These are phyloP conservation scores for Cymbopogon flexuosus DNA, from an alignment of 202 grass and related monocot genomes.

Conservation along the genomic window DNA sequence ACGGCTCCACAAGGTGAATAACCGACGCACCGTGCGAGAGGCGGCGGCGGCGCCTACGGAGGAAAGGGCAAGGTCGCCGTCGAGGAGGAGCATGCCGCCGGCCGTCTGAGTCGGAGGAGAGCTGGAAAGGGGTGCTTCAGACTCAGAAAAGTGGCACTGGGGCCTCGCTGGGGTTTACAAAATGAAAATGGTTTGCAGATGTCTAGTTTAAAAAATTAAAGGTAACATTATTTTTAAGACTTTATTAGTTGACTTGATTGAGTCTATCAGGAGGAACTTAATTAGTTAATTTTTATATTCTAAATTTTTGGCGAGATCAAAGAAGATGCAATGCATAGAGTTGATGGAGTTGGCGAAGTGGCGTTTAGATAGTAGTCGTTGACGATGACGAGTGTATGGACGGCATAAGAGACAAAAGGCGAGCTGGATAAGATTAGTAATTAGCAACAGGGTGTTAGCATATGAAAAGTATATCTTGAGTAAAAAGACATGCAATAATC, in stretches of 20 bases:
- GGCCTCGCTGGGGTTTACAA: too few species aligned
- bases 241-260: not conserved
- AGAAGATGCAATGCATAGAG: not conserved
- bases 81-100: slow-evolving; percentile 51
- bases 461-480: too few species aligned
- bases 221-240: too few species aligned
- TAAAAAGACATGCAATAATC: not conserved
- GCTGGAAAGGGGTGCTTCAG: not conserved
- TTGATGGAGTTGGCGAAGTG: not conserved
- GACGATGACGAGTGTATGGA: not conserved
- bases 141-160: not conserved
- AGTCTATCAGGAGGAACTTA: not conserved
- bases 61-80: slow-evolving; percentile 36
- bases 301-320: not conserved
- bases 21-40: slow-evolving; percentile 10
- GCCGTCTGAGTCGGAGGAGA: not conserved
- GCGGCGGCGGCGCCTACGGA: not conserved
- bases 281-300: too few species aligned
- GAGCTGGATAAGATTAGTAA: not conserved
- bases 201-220: too few species aligned
- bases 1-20: too few species aligned
- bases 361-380: not conserved
- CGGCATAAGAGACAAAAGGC: not conserved
- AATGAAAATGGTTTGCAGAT: too few species aligned
- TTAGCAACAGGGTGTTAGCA: too few species aligned